Evolutionary conservation across 371 early-diverging fungal species (phyloP).

Genomic region (Blyttiomyces sp.): DNA sequence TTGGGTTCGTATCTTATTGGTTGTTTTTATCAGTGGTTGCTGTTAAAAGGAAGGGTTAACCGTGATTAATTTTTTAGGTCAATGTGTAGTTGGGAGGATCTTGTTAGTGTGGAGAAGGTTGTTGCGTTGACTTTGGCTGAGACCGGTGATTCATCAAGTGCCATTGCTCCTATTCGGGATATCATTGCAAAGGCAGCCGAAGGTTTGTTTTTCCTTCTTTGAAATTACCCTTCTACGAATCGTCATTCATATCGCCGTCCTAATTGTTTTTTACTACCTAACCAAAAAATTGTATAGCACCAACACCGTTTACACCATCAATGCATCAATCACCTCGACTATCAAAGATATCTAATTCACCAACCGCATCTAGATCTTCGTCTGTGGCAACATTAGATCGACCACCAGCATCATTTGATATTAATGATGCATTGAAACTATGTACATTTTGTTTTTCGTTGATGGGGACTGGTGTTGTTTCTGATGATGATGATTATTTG

Average conservation of each 20-base stretch:
- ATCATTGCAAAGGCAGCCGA: conserved; percentile 3
- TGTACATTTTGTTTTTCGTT: conserved; percentile 9
- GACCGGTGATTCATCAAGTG: conserved; percentile 3
- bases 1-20: conserved; percentile 1
- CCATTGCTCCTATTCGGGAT: conserved; percentile 14
- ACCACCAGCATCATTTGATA: too few relatives aligned
- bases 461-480: conserved; percentile 4
- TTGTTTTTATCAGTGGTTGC: background rate
- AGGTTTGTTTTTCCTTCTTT: background rate
- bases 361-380: too few relatives aligned
- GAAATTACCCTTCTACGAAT: too few relatives aligned
- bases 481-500: conserved; percentile 4
- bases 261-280: too few relatives aligned
- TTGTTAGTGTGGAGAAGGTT: conserved; percentile 22
- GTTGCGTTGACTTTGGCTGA: conserved; percentile 21
- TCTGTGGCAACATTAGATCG: too few relatives aligned
- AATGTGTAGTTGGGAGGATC: conserved; percentile 26
- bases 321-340: too few relatives aligned
- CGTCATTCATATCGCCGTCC: too few relatives aligned
- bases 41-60: too few relatives aligned
- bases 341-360: too few relatives aligned
- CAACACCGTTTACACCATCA: too few relatives aligned
- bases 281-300: too few relatives aligned
- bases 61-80: too few relatives aligned
- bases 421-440: conserved; percentile 17